A percentile compares a stretch with the other conserved stretches of the same genome.
Evolutionary conservation across 495 filamentous ascomycete genomes (phyloP).

Genomic region (Neurospora sp.): DNA sequence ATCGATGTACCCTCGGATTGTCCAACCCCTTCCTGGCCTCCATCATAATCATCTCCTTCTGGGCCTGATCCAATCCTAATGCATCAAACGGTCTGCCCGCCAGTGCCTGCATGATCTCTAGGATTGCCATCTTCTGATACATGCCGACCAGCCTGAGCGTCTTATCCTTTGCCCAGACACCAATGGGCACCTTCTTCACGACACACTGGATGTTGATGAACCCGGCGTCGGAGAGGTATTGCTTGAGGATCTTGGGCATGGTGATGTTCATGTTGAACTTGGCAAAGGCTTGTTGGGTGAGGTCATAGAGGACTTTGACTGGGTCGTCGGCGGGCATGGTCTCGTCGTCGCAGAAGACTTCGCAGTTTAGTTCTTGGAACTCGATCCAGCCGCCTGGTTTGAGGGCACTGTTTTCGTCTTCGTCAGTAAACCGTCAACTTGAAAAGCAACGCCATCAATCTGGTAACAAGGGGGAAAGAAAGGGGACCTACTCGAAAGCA

Average conservation of each 20-base stretch:
- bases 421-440: neutral
- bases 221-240: slow-evolving; percentile 40
- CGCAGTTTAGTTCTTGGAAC: slow-evolving; percentile 31
- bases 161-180: slow-evolving; percentile 45
- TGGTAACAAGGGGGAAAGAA: neutral
- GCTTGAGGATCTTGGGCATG: slow-evolving; percentile 37
- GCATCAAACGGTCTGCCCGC: slow-evolving; percentile 38
- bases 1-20: slow-evolving; percentile 21
- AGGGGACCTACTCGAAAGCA: slow-evolving; percentile 23
- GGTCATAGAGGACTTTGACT: slow-evolving; percentile 22
- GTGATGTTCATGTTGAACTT: slow-evolving; percentile 33
- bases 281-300: slow-evolving; percentile 19
- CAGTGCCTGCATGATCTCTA: slow-evolving; percentile 41
- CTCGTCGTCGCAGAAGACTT: slow-evolving; percentile 30
- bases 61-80: slow-evolving; percentile 20
- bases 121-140: slow-evolving; percentile 35
- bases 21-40: slow-evolving; percentile 20
- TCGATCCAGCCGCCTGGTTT: slow-evolving; percentile 32
- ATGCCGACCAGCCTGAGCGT: slow-evolving; percentile 46
- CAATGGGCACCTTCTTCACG: slow-evolving; percentile 43
- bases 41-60: slow-evolving; percentile 22
- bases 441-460: neutral
- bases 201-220: slow-evolving; percentile 48
- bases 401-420: slow-evolving; percentile 17
- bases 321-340: slow-evolving; percentile 25